These are phyloP conservation scores for Pulveroboletus sp. DNA, from an alignment of 768 basidiomycete species.

Conservation along the genomic window DNA sequence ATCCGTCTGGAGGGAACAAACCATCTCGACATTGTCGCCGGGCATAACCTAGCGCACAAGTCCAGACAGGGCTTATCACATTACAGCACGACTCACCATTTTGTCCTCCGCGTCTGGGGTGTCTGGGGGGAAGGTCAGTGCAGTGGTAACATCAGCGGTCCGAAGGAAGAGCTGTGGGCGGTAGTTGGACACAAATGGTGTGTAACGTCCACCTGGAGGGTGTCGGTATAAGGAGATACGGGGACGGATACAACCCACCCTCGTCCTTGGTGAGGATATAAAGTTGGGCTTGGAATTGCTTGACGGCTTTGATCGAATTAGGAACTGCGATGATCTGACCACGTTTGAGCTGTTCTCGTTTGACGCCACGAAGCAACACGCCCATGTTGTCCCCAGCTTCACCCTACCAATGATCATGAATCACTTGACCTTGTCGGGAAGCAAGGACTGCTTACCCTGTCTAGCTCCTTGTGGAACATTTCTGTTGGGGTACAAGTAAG, in stretches of 20 bases:
- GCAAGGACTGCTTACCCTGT: slow-evolving; percentile 55
- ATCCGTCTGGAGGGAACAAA: slow-evolving; percentile 78
- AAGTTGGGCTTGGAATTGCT: slow-evolving; percentile 91
- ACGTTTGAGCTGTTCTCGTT: slow-evolving; percentile 92
- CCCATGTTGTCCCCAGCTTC: slow-evolving; percentile 99
- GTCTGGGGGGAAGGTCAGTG: slow-evolving; percentile 82
- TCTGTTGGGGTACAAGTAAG: slow-evolving; percentile 45
- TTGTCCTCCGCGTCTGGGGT: slow-evolving; percentile 80
- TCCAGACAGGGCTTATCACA: not conserved
- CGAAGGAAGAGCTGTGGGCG: slow-evolving; percentile 94
- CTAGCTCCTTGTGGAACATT: slow-evolving; percentile 99
- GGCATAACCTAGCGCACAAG: slow-evolving; percentile 74
- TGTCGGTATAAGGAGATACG: slow-evolving; percentile 44
- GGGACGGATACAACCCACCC: slow-evolving; percentile 33
- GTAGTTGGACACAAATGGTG: slow-evolving; percentile 92
- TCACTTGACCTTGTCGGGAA: not conserved
- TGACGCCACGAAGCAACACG: slow-evolving; percentile 91
- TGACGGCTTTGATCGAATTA: slow-evolving; percentile 89
- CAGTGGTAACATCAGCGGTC: slow-evolving; percentile 89
- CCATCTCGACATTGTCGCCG: slow-evolving; percentile 95
- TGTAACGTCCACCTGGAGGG: slow-evolving; percentile 66
- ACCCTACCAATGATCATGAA: slow-evolving; percentile 46
- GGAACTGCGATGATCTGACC: slow-evolving; percentile 90
- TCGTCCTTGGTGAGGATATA: slow-evolving; percentile 51
- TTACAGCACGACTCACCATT: slow-evolving; percentile 53